phyloP scores from a whole-genome alignment of 1,284 basidiomycete genomes.

The Pascua sp. region DNA sequence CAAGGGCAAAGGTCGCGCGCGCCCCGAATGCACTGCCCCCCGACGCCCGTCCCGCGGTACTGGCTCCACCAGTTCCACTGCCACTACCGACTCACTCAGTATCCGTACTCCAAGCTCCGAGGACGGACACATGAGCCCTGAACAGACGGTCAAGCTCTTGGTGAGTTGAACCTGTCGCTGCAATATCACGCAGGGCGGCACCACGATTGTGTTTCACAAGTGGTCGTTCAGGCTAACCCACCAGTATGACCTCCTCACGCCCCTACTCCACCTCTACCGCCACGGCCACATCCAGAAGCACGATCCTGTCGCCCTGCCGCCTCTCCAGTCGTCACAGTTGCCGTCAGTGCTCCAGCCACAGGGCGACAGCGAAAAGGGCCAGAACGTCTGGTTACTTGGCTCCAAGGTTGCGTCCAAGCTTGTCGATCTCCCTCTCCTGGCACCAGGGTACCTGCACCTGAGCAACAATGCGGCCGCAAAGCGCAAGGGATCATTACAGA shows the following conservation, averaged over 20 bases:
- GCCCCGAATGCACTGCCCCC: background rate
- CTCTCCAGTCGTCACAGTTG: conserved; percentile 31
- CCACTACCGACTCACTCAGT: conserved; percentile 10
- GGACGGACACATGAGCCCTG: conserved; percentile 3
- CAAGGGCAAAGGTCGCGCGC: conserved; percentile 14
- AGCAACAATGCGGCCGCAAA: conserved; percentile 10
- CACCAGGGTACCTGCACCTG: background rate
- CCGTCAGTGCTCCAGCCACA: conserved; percentile 28
- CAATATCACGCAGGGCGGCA: background rate
- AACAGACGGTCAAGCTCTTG: conserved; percentile 25
- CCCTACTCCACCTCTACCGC: conserved; percentile 37
- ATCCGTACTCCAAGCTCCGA: conserved; percentile 8
- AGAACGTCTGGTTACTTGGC: conserved; percentile 40
- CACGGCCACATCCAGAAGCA: conserved; percentile 42
- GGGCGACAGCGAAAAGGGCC: conserved; percentile 37
- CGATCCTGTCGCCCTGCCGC: conserved; percentile 40
- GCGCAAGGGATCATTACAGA: conserved; percentile 18
- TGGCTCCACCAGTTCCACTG: conserved; percentile 4
- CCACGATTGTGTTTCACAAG: background rate
- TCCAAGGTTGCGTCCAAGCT: conserved; percentile 25
- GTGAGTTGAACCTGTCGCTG: conserved; percentile 17
- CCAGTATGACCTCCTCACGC: conserved; percentile 39
- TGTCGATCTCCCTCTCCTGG: conserved; percentile 19
- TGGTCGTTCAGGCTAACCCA: background rate
- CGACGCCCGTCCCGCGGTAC: background rate